A percentile compares a stretch with the other conserved stretches of the same genome.
These are phyloP conservation scores for Lactarius tabidus DNA, from an alignment of 768 basidiomycete species.

Conservation along the genomic window DNA sequence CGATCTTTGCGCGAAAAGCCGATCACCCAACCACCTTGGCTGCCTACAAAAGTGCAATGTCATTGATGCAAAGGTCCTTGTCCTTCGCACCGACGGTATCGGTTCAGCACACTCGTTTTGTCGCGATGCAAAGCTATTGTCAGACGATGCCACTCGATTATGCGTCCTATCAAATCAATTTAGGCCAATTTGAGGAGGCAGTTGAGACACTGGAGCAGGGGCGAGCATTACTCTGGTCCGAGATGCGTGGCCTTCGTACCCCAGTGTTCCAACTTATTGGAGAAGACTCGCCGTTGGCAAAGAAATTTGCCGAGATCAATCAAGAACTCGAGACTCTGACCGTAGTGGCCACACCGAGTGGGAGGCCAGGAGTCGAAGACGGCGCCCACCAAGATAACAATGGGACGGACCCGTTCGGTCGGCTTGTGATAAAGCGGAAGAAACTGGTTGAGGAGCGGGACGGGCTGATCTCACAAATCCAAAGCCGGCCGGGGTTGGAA, in stretches of 20 bases:
- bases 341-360: no score
- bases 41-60: not conserved
- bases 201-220: constrained; percentile 13
- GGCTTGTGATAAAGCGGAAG: no score
- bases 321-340: not conserved
- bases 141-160: not conserved
- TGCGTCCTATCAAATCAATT: constrained; percentile 1
- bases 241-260: constrained; percentile 7
- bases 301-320: not conserved
- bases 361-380: no score
- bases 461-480: no score
- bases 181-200: constrained; percentile 5
- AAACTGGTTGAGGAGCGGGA: no score
- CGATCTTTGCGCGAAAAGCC: not conserved
- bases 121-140: not conserved
- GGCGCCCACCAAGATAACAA: no score
- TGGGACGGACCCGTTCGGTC: no score
- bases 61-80: not conserved
- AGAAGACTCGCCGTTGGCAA: not conserved
- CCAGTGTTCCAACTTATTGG: not conserved
- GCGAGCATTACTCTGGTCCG: constrained; percentile 9
- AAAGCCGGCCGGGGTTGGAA: no score
- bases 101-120: not conserved
- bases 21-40: not conserved
- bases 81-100: not conserved